Base-by-base conservation (phyloP, 1,284 basidiomycete species). In the Boletus smithii region DNA sequence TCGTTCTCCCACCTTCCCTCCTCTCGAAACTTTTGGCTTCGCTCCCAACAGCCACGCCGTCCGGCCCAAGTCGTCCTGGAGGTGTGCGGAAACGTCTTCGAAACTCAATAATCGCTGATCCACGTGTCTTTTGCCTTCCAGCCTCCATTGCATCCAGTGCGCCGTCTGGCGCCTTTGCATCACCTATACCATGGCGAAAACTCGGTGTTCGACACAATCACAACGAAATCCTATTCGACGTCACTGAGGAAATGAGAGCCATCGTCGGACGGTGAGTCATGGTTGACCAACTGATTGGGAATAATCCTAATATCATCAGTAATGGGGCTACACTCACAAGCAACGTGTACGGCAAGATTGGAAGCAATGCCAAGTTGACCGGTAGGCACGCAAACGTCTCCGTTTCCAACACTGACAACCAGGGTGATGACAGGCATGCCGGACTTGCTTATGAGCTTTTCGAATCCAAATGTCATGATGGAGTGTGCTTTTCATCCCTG, bases 161-260 rank as follows among this genome's bases (percentile, higher is more conserved):
- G 29, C 73, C 83, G 0, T 80, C 87, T 13, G 85, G 91, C 0
- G 67, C 67, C 4, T 95, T 97, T 59, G 84, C 91, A 2, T 93
- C 91, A 6, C 90, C 92, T 1, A 95, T 97, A 63, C 92, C 94
- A 5, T 98, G 95, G 95, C 79, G 95, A 42, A 88, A 89, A 59
- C 79, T 86, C 3, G 90, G 90, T 3, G 75, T 95, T 33, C 77
- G 85, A 46, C 89, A 98, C 65, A 82, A 86, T 32, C 88, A 82
- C 67, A 97, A 97, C 65, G 95, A 98, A 68, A 88, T 97, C 27
- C 93, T 92, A 66, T 91, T 98, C 63, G 95, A 98, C 63, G 79
- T 97, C 49, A 76, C 82, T 4, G 95, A 98, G 67, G 82, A 86
- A 44, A 74, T 97, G 47, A 84, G 83, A 53, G 87, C 88, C 3